A percentile compares a stretch with the other conserved stretches of the same genome.
phyloP scores from a whole-genome alignment of 2,329 filamentous ascomycete genomes.

The Ophiocordyceps australis region DNA sequence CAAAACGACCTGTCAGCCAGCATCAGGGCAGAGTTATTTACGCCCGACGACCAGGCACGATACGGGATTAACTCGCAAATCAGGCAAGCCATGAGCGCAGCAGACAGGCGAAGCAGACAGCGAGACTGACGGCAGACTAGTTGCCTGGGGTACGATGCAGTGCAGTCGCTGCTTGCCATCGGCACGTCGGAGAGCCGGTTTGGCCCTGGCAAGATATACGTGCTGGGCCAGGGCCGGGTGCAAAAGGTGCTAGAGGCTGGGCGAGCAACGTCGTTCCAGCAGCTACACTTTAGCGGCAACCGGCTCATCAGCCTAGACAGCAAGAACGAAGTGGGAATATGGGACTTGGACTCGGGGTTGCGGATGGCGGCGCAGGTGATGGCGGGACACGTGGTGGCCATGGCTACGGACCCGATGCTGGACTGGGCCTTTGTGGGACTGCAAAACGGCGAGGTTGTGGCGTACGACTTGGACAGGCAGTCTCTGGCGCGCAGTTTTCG shows the following conservation, averaged over 20 bases:
- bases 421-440: slow-evolving; percentile 85
- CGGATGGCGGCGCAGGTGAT: slow-evolving; percentile 54
- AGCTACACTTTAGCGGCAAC: slow-evolving; percentile 70
- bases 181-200: slow-evolving; percentile 80
- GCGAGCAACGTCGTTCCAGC: slow-evolving; percentile 55
- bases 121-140: too few species aligned
- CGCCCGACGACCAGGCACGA: slow-evolving; percentile 65
- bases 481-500: slow-evolving; percentile 51
- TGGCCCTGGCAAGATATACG: slow-evolving; percentile 72
- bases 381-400: slow-evolving; percentile 53
- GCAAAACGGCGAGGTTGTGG: slow-evolving; percentile 67
- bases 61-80: slow-evolving; percentile 69
- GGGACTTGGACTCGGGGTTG: slow-evolving; percentile 55
- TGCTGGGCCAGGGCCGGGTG: slow-evolving; percentile 71
- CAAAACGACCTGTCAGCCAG: slow-evolving; percentile 77
- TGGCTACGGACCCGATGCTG: slow-evolving; percentile 74
- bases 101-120: too few species aligned
- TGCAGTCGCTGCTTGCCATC: slow-evolving; percentile 84
- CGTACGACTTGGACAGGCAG: slow-evolving; percentile 84
- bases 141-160: slow-evolving; percentile 76
- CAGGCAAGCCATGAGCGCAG: slow-evolving; percentile 21
- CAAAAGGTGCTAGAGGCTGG: slow-evolving; percentile 55
- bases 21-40: slow-evolving; percentile 60
- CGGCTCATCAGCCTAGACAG: slow-evolving; percentile 72
- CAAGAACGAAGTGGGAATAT: slow-evolving; percentile 72